Evolutionary conservation across 108 stramenopile species (phyloP).

Genomic region (Parietichytrium sp.): DNA sequence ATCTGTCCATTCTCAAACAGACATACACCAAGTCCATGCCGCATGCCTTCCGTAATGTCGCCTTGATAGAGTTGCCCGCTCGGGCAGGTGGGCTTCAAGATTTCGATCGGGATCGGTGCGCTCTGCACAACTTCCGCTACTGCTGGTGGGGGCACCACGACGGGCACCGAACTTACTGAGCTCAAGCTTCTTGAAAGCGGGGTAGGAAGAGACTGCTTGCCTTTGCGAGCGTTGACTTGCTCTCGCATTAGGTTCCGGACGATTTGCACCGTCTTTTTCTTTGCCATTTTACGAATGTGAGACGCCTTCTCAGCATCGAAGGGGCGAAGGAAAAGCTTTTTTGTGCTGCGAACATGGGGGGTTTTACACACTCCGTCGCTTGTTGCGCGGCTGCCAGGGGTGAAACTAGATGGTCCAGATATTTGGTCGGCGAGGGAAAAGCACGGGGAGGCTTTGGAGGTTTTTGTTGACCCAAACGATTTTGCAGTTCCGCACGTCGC

Average conservation of each 20-base stretch:
- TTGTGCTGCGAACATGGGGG: too few relatives aligned
- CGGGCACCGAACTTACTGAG: not conserved
- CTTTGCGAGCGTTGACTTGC: not conserved
- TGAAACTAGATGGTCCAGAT: too few relatives aligned
- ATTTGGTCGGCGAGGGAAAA: not conserved
- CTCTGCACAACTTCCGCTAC: not conserved
- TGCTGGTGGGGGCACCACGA: not conserved
- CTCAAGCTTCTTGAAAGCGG: too few relatives aligned
- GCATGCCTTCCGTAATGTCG: not conserved
- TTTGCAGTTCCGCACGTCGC: too few relatives aligned
- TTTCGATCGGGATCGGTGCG: not conserved
- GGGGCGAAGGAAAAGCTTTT: not conserved
- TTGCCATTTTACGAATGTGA: not conserved
- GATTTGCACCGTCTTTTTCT: not conserved
- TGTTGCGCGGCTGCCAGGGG: not conserved
- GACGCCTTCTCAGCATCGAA: not conserved
- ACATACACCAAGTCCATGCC: constrained; percentile 36
- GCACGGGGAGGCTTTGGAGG: not conserved
- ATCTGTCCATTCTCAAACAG: constrained; percentile 26
- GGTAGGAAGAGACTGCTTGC: not conserved
- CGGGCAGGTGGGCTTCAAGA: not conserved
- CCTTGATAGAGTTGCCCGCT: not conserved
- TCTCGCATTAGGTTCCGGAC: constrained; percentile 18
- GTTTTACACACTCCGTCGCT: not conserved
- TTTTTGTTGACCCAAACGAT: too few relatives aligned